These are phyloP conservation scores for Ilyonectria mors-panacis DNA, from an alignment of 2,329 filamentous ascomycete genomes.

Conservation along the genomic window DNA sequence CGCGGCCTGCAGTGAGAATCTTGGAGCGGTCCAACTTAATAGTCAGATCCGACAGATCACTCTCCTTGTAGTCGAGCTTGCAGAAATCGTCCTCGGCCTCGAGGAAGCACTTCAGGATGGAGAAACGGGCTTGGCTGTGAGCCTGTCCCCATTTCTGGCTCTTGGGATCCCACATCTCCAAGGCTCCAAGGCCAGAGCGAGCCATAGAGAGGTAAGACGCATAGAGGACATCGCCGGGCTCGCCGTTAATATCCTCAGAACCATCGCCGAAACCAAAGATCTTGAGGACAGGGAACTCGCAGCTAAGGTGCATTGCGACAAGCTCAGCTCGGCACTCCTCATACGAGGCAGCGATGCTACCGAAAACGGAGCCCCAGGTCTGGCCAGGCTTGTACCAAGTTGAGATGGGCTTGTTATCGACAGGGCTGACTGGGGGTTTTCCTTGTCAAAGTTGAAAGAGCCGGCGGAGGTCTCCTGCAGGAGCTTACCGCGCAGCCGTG, in stretches of 20 bases:
- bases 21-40: constrained; percentile 89
- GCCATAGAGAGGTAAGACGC: constrained; percentile 94
- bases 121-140: constrained; percentile 92
- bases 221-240: constrained; percentile 90
- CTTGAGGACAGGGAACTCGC: constrained; percentile 89
- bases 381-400: constrained; percentile 96
- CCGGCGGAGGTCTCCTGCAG: constrained; percentile 89
- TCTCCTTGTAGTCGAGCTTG: constrained; percentile 79
- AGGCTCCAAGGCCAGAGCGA: constrained; percentile 86
- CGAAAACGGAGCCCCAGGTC: constrained; percentile 95
- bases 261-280: constrained; percentile 95
- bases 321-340: constrained; percentile 96
- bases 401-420: constrained; percentile 80
- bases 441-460: constrained; percentile 88
- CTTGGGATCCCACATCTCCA: constrained; percentile 97
- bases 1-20: constrained; percentile 86
- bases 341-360: constrained; percentile 87
- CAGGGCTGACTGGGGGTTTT: constrained; percentile 86
- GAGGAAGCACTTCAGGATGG: constrained; percentile 88
- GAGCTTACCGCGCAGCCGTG: constrained; percentile 94
- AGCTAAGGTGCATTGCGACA: constrained; percentile 91
- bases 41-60: constrained; percentile 84
- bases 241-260: constrained; percentile 76
- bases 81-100: constrained; percentile 90
- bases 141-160: constrained; percentile 92